Evolutionary conservation across 164 flowering plant genomes (phyloP), one percentile per base, ranked within the genome.

Genomic region (Annona cherimola): DNA sequence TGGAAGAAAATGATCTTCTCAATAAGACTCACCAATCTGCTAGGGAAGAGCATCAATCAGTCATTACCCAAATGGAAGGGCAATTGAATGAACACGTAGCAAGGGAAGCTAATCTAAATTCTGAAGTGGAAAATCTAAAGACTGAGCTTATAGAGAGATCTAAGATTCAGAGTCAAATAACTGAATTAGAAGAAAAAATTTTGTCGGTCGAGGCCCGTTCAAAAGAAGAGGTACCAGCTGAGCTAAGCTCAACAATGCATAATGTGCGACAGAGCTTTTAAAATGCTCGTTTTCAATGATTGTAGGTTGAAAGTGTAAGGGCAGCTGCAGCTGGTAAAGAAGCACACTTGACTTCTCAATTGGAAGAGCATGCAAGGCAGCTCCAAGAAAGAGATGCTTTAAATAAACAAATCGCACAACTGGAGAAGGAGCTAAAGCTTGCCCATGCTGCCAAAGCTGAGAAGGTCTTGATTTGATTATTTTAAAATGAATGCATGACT

Each of bases 1-100:
- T 82, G 86, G 97, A 91, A 79, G 98, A 95, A 80, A 93, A 90
- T 70, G 80, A 76, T 71, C 69, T 75, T 64, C 87, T 91, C 67
- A 85, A 75, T 73, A 88, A 86, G 77, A 77, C 89, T 62, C 71
- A 85, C 78, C 83, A 85, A 75, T 82, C 74, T 72, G 66, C 84
- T 18, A 87, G 81, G 75, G 85, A 84, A 61, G 98, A 93, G 79
- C 88, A 90, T 71, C 86, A 90, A 74, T 75, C 83, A 18, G 67
- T 85, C 60, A 84, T 85, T 60, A 2, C 26, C 65, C 85, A 86
- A 79, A 81, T 88, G 71, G 89, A 92, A 86, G 87, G 67, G 54
- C 81, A 90, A 63, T 42, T 89, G 71, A 83, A 80, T 73, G 88
- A 86, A 69, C 80, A 85, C 55, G 79, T 82, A 73, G 78, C 73